Evolutionary conservation across 805 yeast species (phyloP), one percentile per base, ranked within the genome.

Genomic region (Wickerhamomyces alni): DNA sequence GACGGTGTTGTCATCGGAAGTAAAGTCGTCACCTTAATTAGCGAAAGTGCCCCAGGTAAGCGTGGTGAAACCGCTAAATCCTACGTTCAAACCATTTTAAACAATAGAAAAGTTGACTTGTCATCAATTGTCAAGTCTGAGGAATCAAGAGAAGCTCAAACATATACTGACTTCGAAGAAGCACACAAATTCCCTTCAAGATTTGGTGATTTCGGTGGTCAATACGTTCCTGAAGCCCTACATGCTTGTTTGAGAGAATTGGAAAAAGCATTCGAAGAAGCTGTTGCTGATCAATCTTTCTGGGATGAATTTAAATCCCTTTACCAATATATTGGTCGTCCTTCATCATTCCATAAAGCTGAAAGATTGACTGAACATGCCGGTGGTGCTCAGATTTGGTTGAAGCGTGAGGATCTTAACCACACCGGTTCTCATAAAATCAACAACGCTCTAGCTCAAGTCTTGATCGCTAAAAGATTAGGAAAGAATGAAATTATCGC

Each of bases 1-100:
- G 96, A 93, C 57, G 99, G 96, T 69, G 95, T 89, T 30, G 99
- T 91, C 26, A 88, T 93, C 59, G 99, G 99, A 13, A 82, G 94
- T 29, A 85, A 84, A 61, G 71, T 93, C 46, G 75, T 93, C 45
- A 75, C 82, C 30, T 58, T 83, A 32, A 69, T 89, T 44, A 82
- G 77, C 35, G 82, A 79, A 42, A 70, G 94, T 21, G 63, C 72
- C 32, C 65, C 66, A 3, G 88, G 82, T 35, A 54, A 63, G 36
- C 73, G 91, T 52, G 80, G 77, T 34, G 72, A 68, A 26, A 68
- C 73, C 39, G 93, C 91, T 17, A 71, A 73, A 58, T 63, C 72
- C 19, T 93, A 79, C 57, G 89, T 81, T 39, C 67, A 73, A 61
- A 74, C 73, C 9, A 84, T 91, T 36, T 70, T 87, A 40, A 83